Percentiles rank a stretch among this genome's conserved stretches.
These are phyloP conservation scores for Penicillium goetzii DNA, from an alignment of 495 filamentous ascomycete genomes.

Conservation along the genomic window DNA sequence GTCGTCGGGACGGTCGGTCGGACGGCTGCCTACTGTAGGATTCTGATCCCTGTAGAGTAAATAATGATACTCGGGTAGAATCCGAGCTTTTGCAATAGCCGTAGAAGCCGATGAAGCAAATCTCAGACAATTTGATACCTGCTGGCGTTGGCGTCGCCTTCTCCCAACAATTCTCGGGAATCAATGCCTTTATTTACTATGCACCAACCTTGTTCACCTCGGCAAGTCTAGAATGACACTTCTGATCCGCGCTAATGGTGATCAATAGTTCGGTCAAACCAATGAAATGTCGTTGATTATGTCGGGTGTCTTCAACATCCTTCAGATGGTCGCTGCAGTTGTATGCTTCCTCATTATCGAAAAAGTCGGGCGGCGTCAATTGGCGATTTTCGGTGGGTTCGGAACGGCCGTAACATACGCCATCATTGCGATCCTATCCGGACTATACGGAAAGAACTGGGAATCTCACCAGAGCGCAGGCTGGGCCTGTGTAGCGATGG, in stretches of 20 bases:
- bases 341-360: slow-evolving; percentile 11
- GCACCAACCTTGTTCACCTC: slow-evolving; percentile 11
- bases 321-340: slow-evolving; percentile 10
- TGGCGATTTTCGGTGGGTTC: slow-evolving; percentile 21
- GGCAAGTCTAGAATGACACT: neutral
- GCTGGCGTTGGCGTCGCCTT: slow-evolving; percentile 11
- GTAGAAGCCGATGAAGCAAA: neutral
- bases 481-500: slow-evolving; percentile 72
- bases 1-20: neutral
- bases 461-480: slow-evolving; percentile 58
- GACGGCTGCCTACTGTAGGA: neutral
- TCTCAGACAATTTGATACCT: neutral
- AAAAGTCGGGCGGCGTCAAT: slow-evolving; percentile 15
- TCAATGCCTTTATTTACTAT: slow-evolving; percentile 22
- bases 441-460: slow-evolving; percentile 62
- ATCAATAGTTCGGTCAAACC: neutral
- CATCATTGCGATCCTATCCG: slow-evolving; percentile 69
- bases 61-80: neutral
- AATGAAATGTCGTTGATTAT: slow-evolving; percentile 10
- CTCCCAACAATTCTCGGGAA: slow-evolving; percentile 17
- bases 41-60: neutral
- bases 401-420: slow-evolving; percentile 67
- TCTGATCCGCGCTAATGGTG: neutral
- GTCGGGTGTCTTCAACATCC: slow-evolving; percentile 9
- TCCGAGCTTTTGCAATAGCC: neutral